Percentiles rank a stretch among this genome's conserved stretches.
These are phyloP conservation scores for Silybum marianum DNA, from an alignment of 129 eudicot genomes.

Conservation along the genomic window DNA sequence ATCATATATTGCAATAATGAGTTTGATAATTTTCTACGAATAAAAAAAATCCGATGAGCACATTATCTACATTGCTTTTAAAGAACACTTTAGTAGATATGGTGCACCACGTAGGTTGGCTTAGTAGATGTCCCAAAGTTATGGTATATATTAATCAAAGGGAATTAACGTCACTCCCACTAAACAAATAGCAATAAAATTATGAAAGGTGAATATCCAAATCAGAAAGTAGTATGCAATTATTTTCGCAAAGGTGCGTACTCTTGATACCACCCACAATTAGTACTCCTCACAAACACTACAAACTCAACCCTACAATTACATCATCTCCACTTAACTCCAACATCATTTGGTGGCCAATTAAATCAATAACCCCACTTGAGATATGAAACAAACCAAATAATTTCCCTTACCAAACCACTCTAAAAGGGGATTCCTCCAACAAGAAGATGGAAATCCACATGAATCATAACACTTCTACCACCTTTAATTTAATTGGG, in stretches of 20 bases:
- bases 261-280: conserved; percentile 47
- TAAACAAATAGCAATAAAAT: conserved; percentile 8
- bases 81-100: conserved; percentile 22
- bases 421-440: conserved; percentile 18
- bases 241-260: conserved; percentile 29
- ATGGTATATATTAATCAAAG: conserved; percentile 21
- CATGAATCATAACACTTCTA: conserved; percentile 5
- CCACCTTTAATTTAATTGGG: neutral
- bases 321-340: conserved; percentile 55
- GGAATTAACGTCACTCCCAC: conserved; percentile 29
- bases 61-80: neutral
- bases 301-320: conserved; percentile 34
- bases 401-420: conserved; percentile 31
- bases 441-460: conserved; percentile 15
- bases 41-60: neutral
- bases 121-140: conserved; percentile 20
- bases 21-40: neutral
- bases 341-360: conserved; percentile 42
- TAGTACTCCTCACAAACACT: conserved; percentile 30
- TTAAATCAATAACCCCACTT: conserved; percentile 38
- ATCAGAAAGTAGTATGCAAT: conserved; percentile 42
- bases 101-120: conserved; percentile 30
- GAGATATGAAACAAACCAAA: conserved; percentile 18
- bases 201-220: conserved; percentile 36
- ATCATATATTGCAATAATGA: neutral